Percentiles rank a stretch among this genome's conserved stretches.
phyloP scores from a whole-genome alignment of 768 basidiomycete genomes.

The Leccinum aurantiacum region DNA sequence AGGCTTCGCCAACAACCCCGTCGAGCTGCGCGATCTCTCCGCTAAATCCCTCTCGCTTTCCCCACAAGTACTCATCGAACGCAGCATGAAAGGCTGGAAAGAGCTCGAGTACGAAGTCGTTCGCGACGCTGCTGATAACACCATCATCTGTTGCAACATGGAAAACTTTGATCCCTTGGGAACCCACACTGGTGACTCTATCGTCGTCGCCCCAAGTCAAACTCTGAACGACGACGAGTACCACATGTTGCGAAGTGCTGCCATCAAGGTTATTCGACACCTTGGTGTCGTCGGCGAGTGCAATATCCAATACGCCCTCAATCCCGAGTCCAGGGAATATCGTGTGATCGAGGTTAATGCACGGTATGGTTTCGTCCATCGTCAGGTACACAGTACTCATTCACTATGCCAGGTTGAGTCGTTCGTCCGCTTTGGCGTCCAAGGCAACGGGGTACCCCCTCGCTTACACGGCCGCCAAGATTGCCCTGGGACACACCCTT shows the following conservation, averaged over 20 bases:
- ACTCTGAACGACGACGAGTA: conserved; percentile 97
- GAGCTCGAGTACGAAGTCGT: conserved; percentile 99
- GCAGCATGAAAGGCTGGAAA: conserved; percentile 99
- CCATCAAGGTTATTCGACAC: conserved; percentile 92
- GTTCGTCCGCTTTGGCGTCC: conserved; percentile 93
- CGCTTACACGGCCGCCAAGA: conserved; percentile 98
- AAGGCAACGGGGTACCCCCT: conserved; percentile 99
- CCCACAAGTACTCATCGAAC: conserved; percentile 96
- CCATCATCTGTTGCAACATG: conserved; percentile 99
- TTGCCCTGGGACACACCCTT: conserved; percentile 95
- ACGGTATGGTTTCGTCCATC: conserved; percentile 44
- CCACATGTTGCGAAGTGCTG: conserved; percentile 97
- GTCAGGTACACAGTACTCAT: conserved; percentile 1
- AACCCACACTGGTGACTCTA: conserved; percentile 98
- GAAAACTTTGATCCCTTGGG: conserved; percentile 99
- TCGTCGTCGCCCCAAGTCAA: conserved; percentile 98
- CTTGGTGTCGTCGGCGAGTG: conserved; percentile 93
- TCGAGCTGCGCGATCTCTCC: conserved; percentile 91
- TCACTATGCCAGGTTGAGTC: conserved; percentile 53
- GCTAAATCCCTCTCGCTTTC: conserved; percentile 88
- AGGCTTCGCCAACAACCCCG: conserved; percentile 92
- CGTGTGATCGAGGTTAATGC: conserved; percentile 99
- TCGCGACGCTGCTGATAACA: conserved; percentile 97
- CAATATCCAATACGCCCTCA: conserved; percentile 98
- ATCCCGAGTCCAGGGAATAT: conserved; percentile 90